Evolutionary conservation across 768 basidiomycete species (phyloP), one percentile per base, ranked within the genome.

Genomic region (Floccularia luteovirens): DNA sequence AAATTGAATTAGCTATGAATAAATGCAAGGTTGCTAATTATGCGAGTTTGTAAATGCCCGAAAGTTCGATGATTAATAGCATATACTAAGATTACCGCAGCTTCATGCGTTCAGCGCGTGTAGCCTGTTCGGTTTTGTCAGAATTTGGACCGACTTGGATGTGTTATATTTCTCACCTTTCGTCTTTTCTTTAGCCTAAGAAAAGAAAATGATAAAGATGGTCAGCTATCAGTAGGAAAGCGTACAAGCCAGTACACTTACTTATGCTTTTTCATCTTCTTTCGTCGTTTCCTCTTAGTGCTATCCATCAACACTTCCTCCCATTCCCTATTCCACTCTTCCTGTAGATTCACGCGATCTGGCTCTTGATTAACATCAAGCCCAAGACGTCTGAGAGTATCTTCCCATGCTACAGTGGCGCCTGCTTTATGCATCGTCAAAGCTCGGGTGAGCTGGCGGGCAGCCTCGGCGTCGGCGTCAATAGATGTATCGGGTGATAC

Each of bases 191-290:
- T 88, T 54, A 89, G 74, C 69, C 89, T 90, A 46, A 4, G 47
- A 36, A 44, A 37, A 36, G n/a, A 46, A 43, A 24, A 44, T 7
- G 17, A 17, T 36, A 30, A 43, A 34, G 40, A 31, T 31, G 17
- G 5, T 17, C 21, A 31, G 25, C 33, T 31, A 34, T 25, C 19
- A 41, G 14, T 24, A 20, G 31, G 39, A 42, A 42, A 42, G 14
- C 12, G 27, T 36, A n/a, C 24, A 43, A 39, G 31, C 31, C 39
- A 19, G 20, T 35, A 20, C 2, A 71, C 86, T 61, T 54, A 90
- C 90, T 93, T 93, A 61, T 94, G 91, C 66, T 92, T 94, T 75
- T 84, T 90, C 82, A 94, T 94, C 79, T 93, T 94, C 79, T 80
- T 85, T 70, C 78, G 70, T 50, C 78, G 73, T 71, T 91, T 91